Percentiles rank a stretch among this genome's conserved stretches.
phyloP scores from a whole-genome alignment of 129 eudicot species.

The Pulicaria dysenterica region DNA sequence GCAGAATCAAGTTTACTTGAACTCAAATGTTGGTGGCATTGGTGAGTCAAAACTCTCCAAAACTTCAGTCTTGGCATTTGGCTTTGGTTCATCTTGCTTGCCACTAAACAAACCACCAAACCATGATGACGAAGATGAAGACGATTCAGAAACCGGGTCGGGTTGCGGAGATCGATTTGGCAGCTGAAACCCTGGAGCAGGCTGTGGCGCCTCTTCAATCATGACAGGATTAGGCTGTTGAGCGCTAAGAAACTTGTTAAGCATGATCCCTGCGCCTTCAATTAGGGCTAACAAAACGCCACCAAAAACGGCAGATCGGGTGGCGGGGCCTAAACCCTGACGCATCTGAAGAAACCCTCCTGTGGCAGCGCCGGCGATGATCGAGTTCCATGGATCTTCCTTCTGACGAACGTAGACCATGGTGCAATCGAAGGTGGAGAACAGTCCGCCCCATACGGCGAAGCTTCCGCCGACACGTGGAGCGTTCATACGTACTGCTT shows the following conservation, averaged over 20 bases:
- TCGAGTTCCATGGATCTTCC: conserved; percentile 20
- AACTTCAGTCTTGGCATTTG: conserved; percentile 29
- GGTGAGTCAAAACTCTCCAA: conserved; percentile 41
- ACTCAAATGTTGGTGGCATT: conserved; percentile 37
- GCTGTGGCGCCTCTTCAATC: conserved; percentile 41
- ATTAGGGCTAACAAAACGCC: conserved; percentile 65
- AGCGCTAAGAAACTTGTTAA: conserved; percentile 53
- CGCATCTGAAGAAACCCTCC: conserved; percentile 18
- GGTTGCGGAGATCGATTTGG: conserved; percentile 11
- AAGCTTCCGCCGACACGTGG: conserved; percentile 24
- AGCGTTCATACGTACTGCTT: conserved; percentile 16
- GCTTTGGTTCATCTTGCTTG: conserved; percentile 26
- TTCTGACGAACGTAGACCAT: conserved; percentile 19
- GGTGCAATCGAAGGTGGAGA: conserved; percentile 21
- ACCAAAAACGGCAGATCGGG: conserved; percentile 31
- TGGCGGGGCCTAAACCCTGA: not conserved
- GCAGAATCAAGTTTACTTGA: conserved; percentile 19
- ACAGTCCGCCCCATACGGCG: conserved; percentile 19
- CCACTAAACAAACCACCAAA: conserved; percentile 39
- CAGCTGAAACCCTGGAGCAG: conserved; percentile 34
- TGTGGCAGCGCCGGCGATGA: conserved; percentile 25
- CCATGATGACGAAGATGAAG: conserved; percentile 19
- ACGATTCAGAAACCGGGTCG: not conserved
- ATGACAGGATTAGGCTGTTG: conserved; percentile 50
- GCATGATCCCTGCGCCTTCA: conserved; percentile 79